phyloP scores from a whole-genome alignment of 225 moss, liverwort and hornwort species.

The Bryoerythrophyllum caledonicum region DNA sequence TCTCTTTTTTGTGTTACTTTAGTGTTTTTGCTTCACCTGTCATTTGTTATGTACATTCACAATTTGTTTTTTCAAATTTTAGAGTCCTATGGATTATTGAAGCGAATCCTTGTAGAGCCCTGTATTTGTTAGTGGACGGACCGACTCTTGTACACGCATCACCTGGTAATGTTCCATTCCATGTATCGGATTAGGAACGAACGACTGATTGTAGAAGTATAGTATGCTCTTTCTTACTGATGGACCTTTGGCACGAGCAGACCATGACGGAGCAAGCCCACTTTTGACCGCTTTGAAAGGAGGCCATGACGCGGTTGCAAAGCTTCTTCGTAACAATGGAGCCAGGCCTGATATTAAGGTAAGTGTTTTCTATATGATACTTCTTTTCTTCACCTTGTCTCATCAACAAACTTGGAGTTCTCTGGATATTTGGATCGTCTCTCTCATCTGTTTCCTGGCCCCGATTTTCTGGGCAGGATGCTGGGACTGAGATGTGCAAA shows the following conservation, averaged over 20 bases:
- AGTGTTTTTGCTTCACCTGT: not conserved
- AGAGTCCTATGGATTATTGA: too few species aligned
- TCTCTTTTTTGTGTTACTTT: not conserved
- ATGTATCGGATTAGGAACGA: too few species aligned
- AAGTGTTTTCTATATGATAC: not conserved
- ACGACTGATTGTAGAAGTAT: too few species aligned
- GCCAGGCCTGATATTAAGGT: constrained; percentile 61
- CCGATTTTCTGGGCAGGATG: constrained; percentile 43
- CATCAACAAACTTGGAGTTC: not conserved
- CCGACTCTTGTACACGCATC: too few species aligned
- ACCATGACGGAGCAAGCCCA: constrained; percentile 57
- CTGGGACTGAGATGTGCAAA: constrained; percentile 73
- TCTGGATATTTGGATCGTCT: not conserved
- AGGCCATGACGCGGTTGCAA: constrained; percentile 54
- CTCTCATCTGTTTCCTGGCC: constrained; percentile 10
- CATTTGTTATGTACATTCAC: too few species aligned
- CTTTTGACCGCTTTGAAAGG: constrained; percentile 68
- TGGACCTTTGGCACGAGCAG: constrained; percentile 31
- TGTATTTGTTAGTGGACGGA: too few species aligned
- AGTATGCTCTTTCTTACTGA: not conserved
- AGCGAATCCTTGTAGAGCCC: too few species aligned
- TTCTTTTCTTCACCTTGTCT: not conserved
- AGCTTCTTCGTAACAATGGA: constrained; percentile 57
- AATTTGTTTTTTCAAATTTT: too few species aligned
- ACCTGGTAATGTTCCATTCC: too few species aligned